phyloP scores from a whole-genome alignment of 192 early-diverging fungal species.

The Entophlyctis luteolus region DNA sequence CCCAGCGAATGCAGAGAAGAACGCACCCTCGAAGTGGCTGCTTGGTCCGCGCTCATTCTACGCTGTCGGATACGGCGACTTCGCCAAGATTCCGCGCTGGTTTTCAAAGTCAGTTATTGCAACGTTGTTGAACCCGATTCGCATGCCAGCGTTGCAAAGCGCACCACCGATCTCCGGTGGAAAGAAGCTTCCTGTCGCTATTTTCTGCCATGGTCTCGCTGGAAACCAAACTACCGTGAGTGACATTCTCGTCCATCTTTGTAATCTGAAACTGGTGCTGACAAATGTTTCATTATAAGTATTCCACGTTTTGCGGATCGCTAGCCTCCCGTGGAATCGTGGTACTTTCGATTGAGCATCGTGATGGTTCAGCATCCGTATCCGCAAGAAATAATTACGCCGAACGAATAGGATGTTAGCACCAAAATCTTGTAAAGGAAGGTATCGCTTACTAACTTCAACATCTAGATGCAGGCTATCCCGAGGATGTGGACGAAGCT shows the following conservation, averaged over 20 bases:
- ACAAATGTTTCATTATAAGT: slow-evolving; percentile 9
- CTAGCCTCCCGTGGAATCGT: slow-evolving; percentile 16
- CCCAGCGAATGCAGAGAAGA: slow-evolving; percentile 15
- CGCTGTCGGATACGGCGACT: slow-evolving; percentile 34
- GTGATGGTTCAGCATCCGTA: slow-evolving; percentile 16
- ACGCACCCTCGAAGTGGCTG: slow-evolving; percentile 31
- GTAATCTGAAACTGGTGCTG: not conserved
- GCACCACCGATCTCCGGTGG: not conserved
- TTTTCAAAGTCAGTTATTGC: slow-evolving; percentile 21
- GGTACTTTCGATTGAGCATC: slow-evolving; percentile 14
- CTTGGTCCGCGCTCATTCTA: slow-evolving; percentile 29
- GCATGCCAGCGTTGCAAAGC: slow-evolving; percentile 23
- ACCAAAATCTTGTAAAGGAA: not conserved
- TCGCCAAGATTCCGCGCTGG: slow-evolving; percentile 23
- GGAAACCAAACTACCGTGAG: not conserved
- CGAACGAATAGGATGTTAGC: not conserved
- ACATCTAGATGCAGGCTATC: not conserved
- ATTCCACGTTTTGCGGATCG: slow-evolving; percentile 12
- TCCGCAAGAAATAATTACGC: slow-evolving; percentile 12
- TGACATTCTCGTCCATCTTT: no score
- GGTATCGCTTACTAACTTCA: not conserved
- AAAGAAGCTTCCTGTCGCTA: not conserved
- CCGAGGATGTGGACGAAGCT: not conserved
- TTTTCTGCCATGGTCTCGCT: slow-evolving; percentile 4
- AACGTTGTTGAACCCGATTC: slow-evolving; percentile 18